Evolutionary conservation across 768 basidiomycete species (phyloP).

Genomic region (Krasilnikovozyma curviuscula): DNA sequence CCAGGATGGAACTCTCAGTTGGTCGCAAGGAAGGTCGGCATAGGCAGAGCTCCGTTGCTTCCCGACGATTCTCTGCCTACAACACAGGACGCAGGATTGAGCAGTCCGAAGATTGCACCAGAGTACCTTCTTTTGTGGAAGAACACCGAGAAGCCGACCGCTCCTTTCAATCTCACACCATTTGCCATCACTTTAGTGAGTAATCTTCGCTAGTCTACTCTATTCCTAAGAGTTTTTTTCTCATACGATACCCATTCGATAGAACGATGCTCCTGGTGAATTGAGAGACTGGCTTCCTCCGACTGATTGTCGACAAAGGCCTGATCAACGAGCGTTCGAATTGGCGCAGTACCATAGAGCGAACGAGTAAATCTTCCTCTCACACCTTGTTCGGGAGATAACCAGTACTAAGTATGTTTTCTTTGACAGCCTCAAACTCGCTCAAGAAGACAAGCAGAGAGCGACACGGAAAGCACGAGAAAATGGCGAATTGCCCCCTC

Average conservation of each 20-base stretch:
- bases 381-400: neutral
- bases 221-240: neutral
- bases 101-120: slow-evolving; percentile 31
- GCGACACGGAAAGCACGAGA: slow-evolving; percentile 53
- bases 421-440: slow-evolving; percentile 18
- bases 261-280: slow-evolving; percentile 60
- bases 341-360: slow-evolving; percentile 64
- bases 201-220: neutral
- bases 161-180: slow-evolving; percentile 88
- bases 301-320: slow-evolving; percentile 79
- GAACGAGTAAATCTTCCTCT: slow-evolving; percentile 31
- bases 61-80: slow-evolving; percentile 47
- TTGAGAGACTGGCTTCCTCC: slow-evolving; percentile 57
- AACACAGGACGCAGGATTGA: slow-evolving; percentile 26
- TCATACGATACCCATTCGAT: neutral
- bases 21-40: slow-evolving; percentile 55
- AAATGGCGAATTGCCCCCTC: slow-evolving; percentile 47
- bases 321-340: slow-evolving; percentile 90
- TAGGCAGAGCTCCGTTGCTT: slow-evolving; percentile 39
- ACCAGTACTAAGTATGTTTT: neutral
- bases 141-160: slow-evolving; percentile 62
- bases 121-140: slow-evolving; percentile 80
- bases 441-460: slow-evolving; percentile 58
- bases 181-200: slow-evolving; percentile 59
- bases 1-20: slow-evolving; percentile 73